These are phyloP conservation scores for Coemansia sp. DNA, from an alignment of 371 early-diverging fungal species.

Conservation along the genomic window DNA sequence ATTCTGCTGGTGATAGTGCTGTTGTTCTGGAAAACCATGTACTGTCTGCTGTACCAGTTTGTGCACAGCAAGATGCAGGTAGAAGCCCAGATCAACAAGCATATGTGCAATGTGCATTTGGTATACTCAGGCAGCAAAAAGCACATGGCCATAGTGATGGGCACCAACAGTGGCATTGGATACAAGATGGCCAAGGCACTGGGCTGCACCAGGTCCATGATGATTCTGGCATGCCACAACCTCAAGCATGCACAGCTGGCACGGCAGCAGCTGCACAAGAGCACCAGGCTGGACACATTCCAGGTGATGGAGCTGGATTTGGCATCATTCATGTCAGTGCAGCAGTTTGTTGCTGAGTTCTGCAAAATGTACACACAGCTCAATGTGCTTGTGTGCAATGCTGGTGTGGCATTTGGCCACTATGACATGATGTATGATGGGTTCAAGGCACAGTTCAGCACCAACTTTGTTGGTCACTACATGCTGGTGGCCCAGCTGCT, in stretches of 20 bases:
- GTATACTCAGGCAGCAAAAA: not conserved
- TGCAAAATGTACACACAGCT: constrained; percentile 1
- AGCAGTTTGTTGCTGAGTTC: constrained; percentile 23
- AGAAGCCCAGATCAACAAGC: no score
- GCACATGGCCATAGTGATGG: constrained; percentile 55
- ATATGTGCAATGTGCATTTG: no score
- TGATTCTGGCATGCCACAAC: constrained; percentile 34
- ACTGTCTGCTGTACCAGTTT: constrained; percentile 28
- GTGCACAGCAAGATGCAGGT: constrained; percentile 11
- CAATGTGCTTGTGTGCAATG: constrained; percentile 39
- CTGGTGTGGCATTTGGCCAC: constrained; percentile 35
- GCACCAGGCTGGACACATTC: constrained; percentile 19
- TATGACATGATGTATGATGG: constrained; percentile 44
- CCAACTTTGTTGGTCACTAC: constrained; percentile 42
- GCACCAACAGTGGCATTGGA: constrained; percentile 57
- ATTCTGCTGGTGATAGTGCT: constrained; percentile 16
- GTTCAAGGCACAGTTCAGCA: constrained; percentile 42
- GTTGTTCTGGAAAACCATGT: constrained; percentile 25
- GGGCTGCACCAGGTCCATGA: constrained; percentile 30
- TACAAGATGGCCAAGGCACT: constrained; percentile 49
- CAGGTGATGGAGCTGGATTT: constrained; percentile 38
- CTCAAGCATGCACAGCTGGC: constrained; percentile 32
- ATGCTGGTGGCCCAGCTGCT: constrained; percentile 25
- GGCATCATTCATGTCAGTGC: constrained; percentile 38
- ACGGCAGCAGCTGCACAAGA: constrained; percentile 3